Evolutionary conservation across 176 grass and related monocot genomes (phyloP).

Genomic region (Phyllostachys edulis): DNA sequence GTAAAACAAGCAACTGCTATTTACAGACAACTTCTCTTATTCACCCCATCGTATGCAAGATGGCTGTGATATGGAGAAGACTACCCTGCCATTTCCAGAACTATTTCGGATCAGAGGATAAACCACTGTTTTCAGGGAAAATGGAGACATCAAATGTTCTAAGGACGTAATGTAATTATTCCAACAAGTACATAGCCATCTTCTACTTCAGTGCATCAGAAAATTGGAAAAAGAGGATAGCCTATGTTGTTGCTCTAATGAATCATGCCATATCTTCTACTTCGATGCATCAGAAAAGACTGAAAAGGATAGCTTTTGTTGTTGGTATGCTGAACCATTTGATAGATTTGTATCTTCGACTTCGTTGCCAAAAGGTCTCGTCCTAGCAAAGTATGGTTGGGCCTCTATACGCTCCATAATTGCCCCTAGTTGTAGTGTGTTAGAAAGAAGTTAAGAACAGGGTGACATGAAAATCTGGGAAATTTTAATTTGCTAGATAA

Average conservation of each 20-base stretch:
- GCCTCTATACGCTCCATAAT: background rate
- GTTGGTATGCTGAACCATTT: background rate
- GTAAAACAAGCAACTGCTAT: too few relatives aligned
- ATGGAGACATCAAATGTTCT: too few relatives aligned
- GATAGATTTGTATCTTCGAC: too few relatives aligned
- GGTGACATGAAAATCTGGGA: background rate
- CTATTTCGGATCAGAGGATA: too few relatives aligned
- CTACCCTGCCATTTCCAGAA: too few relatives aligned
- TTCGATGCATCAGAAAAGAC: background rate
- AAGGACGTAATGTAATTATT: too few relatives aligned
- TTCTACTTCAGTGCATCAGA: background rate
- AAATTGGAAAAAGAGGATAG: background rate
- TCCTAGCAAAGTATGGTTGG: background rate
- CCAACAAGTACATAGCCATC: background rate
- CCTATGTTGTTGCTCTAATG: too few relatives aligned
- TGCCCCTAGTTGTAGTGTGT: background rate
- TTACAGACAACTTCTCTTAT: too few relatives aligned
- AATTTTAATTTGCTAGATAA: background rate
- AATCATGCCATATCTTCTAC: background rate
- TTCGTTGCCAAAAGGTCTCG: too few relatives aligned
- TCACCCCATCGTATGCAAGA: too few relatives aligned
- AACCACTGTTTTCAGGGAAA: too few relatives aligned
- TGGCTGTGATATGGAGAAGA: too few relatives aligned
- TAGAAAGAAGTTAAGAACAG: background rate
- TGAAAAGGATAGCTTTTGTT: background rate